These are phyloP conservation scores for Taphrina deformans DNA, from an alignment of 1,139 yeast species.

Conservation along the genomic window DNA sequence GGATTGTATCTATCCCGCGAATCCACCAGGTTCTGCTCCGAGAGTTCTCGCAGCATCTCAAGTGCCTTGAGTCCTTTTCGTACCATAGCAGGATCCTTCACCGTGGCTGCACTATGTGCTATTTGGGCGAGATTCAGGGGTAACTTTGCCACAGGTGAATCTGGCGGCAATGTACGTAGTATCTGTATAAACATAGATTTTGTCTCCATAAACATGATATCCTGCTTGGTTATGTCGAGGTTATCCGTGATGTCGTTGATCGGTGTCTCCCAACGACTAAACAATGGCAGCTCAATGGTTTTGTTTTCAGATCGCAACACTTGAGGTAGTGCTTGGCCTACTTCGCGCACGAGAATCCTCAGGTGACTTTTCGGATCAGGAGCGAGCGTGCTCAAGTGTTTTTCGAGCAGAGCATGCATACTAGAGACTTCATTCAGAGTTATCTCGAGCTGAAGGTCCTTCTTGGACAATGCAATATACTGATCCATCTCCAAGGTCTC, in stretches of 20 bases:
- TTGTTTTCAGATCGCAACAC: conserved; percentile 46
- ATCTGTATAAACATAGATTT: conserved; percentile 48
- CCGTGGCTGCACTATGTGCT: conserved; percentile 46
- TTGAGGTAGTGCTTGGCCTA: conserved; percentile 45
- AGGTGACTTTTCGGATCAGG: conserved; percentile 42
- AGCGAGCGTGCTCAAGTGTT: conserved; percentile 41
- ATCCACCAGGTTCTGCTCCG: conserved; percentile 41
- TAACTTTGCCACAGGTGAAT: conserved; percentile 42
- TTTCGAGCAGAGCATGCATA: conserved; percentile 47
- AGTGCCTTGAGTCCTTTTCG: conserved; percentile 48
- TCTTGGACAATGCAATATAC: conserved; percentile 48
- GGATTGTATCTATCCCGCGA: conserved; percentile 43
- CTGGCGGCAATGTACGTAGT: conserved; percentile 47
- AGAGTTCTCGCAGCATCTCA: conserved; percentile 45
- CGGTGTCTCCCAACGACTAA: conserved; percentile 48
- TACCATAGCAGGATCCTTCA: conserved; percentile 44
- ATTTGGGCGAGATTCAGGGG: conserved; percentile 45
- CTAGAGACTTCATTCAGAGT: conserved; percentile 48
- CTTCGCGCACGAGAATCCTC: conserved; percentile 43
- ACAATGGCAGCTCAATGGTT: conserved; percentile 45
- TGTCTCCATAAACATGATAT: conserved; percentile 48
- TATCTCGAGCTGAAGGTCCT: conserved; percentile 46
- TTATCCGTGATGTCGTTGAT: conserved; percentile 44
- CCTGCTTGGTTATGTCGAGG: conserved; percentile 46
- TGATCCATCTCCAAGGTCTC: conserved; percentile 50